Evolutionary conservation across 2,329 filamentous ascomycete species (phyloP), one percentile per base, ranked within the genome.

Genomic region (Epichloe brachyelytri): DNA sequence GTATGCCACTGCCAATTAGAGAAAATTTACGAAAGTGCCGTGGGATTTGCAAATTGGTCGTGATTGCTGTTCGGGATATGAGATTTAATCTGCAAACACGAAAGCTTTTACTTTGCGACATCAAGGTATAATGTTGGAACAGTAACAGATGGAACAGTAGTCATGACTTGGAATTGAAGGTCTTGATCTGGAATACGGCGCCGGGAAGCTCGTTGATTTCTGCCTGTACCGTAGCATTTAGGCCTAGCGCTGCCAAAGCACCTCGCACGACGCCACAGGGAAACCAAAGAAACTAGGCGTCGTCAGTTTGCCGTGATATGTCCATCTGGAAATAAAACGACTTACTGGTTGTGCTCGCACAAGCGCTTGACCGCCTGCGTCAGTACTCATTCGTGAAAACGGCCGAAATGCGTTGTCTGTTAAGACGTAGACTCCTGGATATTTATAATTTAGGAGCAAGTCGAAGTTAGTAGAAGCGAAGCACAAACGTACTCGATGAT

Each of bases 141-240:
- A 15, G 15, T 4, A 33, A n/a, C 15, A 11, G n/a, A 48, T 15
- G 19, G 11, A 15, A 22, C 40, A 26, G 36, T 53, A 55, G 54
- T 61, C 72, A 85, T 62, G 78, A 69, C 69, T 88, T 88, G 34
- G 77, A 68, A 26, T 81, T 77, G 48, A 85, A 72, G 39, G 87
- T 93, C 72, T 94, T 94, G 66, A 98, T 96, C 71, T 98, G 93
- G 66, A 98, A 98, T 1, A 90, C 88, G 37, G 91, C 93, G 5
- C 79, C 79, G 0, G 93, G 93, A 50, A 98, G 74, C 65, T 95
- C 91, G 51, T 76, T 85, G 50, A 86, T 86, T 70, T 96, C 93
- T 4, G 89, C 93, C 59, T 95, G 87, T 1, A 98, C 91, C 1
- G 85, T 94, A 10, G 90, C 90, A 60, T 83, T 84, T 59, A 97